Evolutionary conservation across 2,329 filamentous ascomycete species (phyloP).

Genomic region (Mycosphaerella arachidis): DNA sequence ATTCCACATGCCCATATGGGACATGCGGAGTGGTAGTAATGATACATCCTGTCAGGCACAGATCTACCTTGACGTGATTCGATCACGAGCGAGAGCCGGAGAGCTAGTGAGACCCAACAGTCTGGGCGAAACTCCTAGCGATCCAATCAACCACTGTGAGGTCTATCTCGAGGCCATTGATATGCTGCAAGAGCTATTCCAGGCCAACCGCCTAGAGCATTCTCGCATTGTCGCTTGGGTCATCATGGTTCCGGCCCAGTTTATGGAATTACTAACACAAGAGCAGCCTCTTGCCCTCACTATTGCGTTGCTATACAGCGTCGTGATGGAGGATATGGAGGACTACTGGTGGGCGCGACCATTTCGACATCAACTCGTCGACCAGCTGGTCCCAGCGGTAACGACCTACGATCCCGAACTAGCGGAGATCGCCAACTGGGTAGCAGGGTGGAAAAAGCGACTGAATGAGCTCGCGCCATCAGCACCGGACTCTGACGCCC

Average conservation of each 20-base stretch:
- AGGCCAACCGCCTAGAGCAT: slow-evolving; percentile 8
- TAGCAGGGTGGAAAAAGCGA: neutral
- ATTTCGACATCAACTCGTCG: slow-evolving; percentile 12
- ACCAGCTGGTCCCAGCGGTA: slow-evolving; percentile 15
- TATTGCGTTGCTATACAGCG: slow-evolving; percentile 15
- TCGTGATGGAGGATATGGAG: slow-evolving; percentile 11
- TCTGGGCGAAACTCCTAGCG: neutral
- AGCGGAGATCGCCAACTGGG: slow-evolving; percentile 17
- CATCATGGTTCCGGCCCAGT: slow-evolving; percentile 11
- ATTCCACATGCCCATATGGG: slow-evolving; percentile 15
- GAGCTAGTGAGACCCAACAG: neutral
- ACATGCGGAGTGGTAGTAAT: neutral
- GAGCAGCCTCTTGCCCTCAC: slow-evolving; percentile 13
- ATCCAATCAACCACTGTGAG: neutral
- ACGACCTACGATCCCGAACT: slow-evolving; percentile 12
- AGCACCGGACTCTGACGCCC: neutral
- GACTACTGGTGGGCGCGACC: slow-evolving; percentile 16
- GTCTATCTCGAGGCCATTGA: slow-evolving; percentile 15
- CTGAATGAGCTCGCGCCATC: neutral
- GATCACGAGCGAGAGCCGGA: slow-evolving; percentile 5
- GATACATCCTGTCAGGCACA: slow-evolving; percentile 2
- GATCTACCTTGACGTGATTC: slow-evolving; percentile 12
- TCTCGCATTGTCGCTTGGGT: slow-evolving; percentile 15
- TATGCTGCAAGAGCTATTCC: slow-evolving; percentile 11
- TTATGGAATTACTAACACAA: slow-evolving; percentile 12